Evolutionary conservation across 2,329 filamentous ascomycete genomes (phyloP), one percentile per base, ranked within the genome.

Genomic region (Magnaporthiopsis rhizophila): DNA sequence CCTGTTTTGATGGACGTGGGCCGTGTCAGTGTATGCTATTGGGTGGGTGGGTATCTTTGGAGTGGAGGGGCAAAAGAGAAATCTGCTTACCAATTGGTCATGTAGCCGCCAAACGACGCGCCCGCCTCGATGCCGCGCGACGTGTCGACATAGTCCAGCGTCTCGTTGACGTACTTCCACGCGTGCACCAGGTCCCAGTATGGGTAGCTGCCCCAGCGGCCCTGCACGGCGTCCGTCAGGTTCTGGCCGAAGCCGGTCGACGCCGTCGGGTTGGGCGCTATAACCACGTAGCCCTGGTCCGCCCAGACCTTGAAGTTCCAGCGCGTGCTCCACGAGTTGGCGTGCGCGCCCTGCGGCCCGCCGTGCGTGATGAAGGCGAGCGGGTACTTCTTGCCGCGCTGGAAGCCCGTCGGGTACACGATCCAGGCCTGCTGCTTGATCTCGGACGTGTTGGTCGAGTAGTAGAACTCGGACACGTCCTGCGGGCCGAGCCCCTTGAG

Each of bases 221-320:
- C 78, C 28, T 76, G 74, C 59, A 85, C 80, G 0, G 77, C 76
- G 69, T 85, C 81, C 1, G 81, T 83, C 64, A 84, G 80, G 3
- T 75, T 72, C 69, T 84, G 82, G 3, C 82, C 82, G 68, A 82
- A 85, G 13, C 82, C 80, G 7, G 80, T 81, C 64, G 79, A 81
- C 18, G 81, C 82, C 2, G 81, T 82, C 3, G 82, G 82, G 67
- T 85, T 84, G 11, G 82, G 82, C 8, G 79, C 77, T 59, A 84
- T 75, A 4, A 84, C 82, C 36, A 84, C 77, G 68, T 84, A 84
- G 12, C 82, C 82, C 68, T 85, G 82, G 66, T 84, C 82, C 8
- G 82, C 82, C 71, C 83, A 84, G 59, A 83, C 76, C 45, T 80
- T 80, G 24, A 80, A 80, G 68, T 84, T 83, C 81, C 81, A 83